A percentile compares a stretch with the other conserved stretches of the same genome.
These are phyloP conservation scores for Earliella scabrosa DNA, from an alignment of 1,284 basidiomycete species.

Conservation along the genomic window DNA sequence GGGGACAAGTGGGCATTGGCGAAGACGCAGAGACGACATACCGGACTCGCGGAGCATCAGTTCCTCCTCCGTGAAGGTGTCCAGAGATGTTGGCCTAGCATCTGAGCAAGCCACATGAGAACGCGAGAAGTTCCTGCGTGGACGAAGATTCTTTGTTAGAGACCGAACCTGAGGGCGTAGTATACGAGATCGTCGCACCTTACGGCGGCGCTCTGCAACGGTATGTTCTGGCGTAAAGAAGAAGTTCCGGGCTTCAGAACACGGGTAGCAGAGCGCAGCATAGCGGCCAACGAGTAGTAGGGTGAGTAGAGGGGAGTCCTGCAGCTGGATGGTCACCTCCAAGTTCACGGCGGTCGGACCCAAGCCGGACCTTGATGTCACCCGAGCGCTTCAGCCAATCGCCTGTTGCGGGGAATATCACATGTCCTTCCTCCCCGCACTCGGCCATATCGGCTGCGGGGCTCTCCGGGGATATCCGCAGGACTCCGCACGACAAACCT, in stretches of 20 bases:
- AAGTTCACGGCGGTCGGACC: too few relatives aligned
- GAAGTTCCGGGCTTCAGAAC: neutral
- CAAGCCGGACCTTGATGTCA: too few relatives aligned
- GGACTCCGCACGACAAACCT: too few relatives aligned
- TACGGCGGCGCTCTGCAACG: constrained; percentile 5
- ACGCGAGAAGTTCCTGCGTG: constrained; percentile 26
- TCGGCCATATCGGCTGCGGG: too few relatives aligned
- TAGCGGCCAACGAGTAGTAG: neutral
- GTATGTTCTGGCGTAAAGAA: neutral
- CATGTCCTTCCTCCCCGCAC: too few relatives aligned
- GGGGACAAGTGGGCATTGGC: too few relatives aligned
- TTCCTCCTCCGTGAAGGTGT: constrained; percentile 90
- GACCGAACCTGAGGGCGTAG: too few relatives aligned
- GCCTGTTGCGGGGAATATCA: too few relatives aligned
- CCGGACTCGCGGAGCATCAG: constrained; percentile 89
- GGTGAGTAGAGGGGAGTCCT: too few relatives aligned
- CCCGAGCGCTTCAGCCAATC: too few relatives aligned
- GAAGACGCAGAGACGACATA: constrained; percentile 42
- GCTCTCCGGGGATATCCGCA: too few relatives aligned
- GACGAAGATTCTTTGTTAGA: neutral
- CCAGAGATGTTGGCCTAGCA: constrained; percentile 59
- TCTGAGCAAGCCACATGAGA: constrained; percentile 20
- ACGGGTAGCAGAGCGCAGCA: neutral
- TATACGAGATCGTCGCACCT: neutral
- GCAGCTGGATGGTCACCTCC: too few relatives aligned